Percentiles rank a stretch among this genome's conserved stretches.
These are phyloP conservation scores for Polyporus tsugae DNA, from an alignment of 1,284 basidiomycete species.

Conservation along the genomic window DNA sequence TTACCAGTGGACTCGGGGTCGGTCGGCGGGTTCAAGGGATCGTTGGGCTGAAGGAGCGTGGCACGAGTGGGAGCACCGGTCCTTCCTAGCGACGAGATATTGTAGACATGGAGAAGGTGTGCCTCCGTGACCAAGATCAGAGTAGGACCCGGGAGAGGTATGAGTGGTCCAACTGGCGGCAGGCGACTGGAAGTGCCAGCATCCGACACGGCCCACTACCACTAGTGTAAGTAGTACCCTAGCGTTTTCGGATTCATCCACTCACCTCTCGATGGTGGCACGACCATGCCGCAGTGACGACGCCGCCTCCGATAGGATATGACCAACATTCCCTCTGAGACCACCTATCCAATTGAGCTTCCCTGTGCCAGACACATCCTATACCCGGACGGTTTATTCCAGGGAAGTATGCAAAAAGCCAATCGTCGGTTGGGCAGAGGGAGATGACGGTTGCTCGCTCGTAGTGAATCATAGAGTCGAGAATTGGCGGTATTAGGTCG, in stretches of 20 bases:
- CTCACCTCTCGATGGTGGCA: constrained; percentile 66
- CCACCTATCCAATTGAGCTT: constrained; percentile 68
- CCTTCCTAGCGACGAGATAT: constrained; percentile 31
- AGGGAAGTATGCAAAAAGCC: constrained; percentile 81
- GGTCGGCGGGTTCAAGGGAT: constrained; percentile 34
- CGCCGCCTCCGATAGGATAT: constrained; percentile 58
- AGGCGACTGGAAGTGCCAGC: constrained; percentile 41
- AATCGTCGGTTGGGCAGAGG: constrained; percentile 62
- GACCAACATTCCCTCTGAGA: constrained; percentile 64
- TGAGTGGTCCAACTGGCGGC: constrained; percentile 41
- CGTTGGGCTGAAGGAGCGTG: constrained; percentile 34
- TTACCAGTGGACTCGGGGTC: constrained; percentile 45
- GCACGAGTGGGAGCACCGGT: constrained; percentile 35
- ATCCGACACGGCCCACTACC: constrained; percentile 43
- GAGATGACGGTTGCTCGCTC: constrained; percentile 70
- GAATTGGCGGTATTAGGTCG: constrained; percentile 53
- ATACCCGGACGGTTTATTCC: constrained; percentile 59
- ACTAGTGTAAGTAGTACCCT: not conserved
- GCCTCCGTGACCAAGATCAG: constrained; percentile 45
- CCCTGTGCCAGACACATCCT: constrained; percentile 72
- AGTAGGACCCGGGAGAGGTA: constrained; percentile 35
- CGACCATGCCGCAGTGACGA: constrained; percentile 71
- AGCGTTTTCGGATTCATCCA: not conserved
- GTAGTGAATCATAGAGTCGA: constrained; percentile 56
- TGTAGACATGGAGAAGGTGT: constrained; percentile 40